Conservation (phyloP, 2,329 filamentous ascomycete genomes). For the Corinectria fuckeliana region DNA sequence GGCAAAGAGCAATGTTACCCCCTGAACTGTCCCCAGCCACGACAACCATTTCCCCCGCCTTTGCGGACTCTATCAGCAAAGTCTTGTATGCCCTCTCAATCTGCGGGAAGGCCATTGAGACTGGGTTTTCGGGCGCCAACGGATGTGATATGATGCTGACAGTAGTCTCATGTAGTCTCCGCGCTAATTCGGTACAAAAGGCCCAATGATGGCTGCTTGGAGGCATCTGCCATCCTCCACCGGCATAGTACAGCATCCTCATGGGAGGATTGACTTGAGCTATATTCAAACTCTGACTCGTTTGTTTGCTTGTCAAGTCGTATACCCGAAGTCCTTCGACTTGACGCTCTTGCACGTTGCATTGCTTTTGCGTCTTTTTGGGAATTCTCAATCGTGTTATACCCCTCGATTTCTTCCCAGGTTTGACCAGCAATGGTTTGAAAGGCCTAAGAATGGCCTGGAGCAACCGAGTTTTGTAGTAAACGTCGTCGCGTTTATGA, state of each 20-base stretch:
- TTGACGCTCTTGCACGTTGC: no score
- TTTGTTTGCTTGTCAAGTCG: no score
- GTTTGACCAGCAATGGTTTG: no score
- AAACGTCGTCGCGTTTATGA: no score
- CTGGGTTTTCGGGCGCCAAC: conserved; percentile 59
- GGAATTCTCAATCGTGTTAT: no score
- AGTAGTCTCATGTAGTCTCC: conserved; percentile 46
- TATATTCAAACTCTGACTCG: no score
- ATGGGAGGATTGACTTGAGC: no score
- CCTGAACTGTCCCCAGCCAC: conserved; percentile 63
- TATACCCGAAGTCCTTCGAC: no score
- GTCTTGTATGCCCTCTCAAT: conserved; percentile 53
- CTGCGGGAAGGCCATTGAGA: conserved; percentile 53
- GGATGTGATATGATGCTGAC: conserved; percentile 60
- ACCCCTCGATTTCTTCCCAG: no score
- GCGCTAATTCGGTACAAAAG: conserved; percentile 53
- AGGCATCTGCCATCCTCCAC: conserved; percentile 62
- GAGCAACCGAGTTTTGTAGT: no score
- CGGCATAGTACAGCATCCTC: conserved; percentile 60
- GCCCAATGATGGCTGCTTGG: conserved; percentile 60
- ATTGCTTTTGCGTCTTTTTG: no score
- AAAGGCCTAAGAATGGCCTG: no score
- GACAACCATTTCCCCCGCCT: conserved; percentile 49
- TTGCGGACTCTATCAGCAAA: conserved; percentile 47
- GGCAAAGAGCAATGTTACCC: conserved; percentile 56